Evolutionary conservation across 169 alveolate genomes (phyloP).

Genomic region (Theileria parva): DNA sequence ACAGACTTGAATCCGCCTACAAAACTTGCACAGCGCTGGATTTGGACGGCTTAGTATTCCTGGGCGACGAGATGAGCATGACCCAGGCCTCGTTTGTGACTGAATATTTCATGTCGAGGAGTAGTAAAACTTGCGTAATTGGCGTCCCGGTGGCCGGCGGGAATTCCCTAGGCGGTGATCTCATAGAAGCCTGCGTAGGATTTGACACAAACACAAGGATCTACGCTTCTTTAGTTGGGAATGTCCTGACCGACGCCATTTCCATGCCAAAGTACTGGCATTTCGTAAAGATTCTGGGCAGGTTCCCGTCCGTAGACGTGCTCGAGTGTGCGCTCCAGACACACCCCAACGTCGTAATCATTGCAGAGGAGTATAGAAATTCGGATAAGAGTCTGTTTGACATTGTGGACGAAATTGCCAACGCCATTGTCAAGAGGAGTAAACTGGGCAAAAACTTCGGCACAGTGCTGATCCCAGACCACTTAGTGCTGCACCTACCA

Average conservation of each 20-base stretch:
- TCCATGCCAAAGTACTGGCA: conserved; percentile 98
- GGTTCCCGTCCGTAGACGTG: conserved; percentile 94
- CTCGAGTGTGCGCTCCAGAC: conserved; percentile 94
- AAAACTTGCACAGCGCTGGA: conserved; percentile 80
- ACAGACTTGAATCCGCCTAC: conserved; percentile 68
- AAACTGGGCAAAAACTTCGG: conserved; percentile 93
- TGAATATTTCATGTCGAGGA: conserved; percentile 85
- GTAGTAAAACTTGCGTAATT: conserved; percentile 86
- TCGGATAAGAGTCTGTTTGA: conserved; percentile 92
- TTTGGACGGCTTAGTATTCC: conserved; percentile 92
- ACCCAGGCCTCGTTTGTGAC: conserved; percentile 91
- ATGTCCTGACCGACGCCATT: conserved; percentile 96
- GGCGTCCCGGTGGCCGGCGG: conserved; percentile 96
- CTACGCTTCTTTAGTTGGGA: conserved; percentile 95
- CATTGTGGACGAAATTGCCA: conserved; percentile 93
- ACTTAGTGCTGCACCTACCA: conserved; percentile 91
- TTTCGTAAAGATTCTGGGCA: conserved; percentile 96
- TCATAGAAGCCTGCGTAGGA: conserved; percentile 93
- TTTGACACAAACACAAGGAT: conserved; percentile 96
- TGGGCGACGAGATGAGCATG: conserved; percentile 95
- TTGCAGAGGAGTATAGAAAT: conserved; percentile 94
- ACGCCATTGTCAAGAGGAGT: conserved; percentile 92
- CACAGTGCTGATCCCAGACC: conserved; percentile 96
- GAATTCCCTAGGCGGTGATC: conserved; percentile 86
- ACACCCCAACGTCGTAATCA: conserved; percentile 94